Evolutionary conservation across 1,139 yeast species (phyloP).

Genomic region (Yamadazyma sp.): DNA sequence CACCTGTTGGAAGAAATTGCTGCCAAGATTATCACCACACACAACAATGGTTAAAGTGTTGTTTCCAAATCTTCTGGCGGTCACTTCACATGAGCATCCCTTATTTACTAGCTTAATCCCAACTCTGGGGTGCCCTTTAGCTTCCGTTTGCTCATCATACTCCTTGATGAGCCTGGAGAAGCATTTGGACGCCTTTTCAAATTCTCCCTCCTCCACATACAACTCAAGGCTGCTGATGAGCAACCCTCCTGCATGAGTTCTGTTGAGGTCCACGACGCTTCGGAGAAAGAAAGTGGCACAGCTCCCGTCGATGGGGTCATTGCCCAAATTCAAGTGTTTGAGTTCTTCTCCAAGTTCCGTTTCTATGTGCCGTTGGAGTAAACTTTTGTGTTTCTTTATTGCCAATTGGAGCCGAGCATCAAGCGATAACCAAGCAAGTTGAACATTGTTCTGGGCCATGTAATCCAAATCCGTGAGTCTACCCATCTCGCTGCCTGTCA

Average conservation of each 20-base stretch:
- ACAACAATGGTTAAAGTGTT: neutral
- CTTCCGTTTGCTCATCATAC: neutral
- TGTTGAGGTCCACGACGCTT: neutral
- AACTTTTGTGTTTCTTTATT: too few species aligned
- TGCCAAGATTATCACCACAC: neutral
- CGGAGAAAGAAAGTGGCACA: neutral
- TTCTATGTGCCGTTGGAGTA: too few species aligned
- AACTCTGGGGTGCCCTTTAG: neutral
- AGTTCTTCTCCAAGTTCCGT: too few species aligned
- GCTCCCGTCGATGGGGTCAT: neutral
- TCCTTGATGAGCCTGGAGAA: neutral
- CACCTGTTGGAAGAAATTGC: neutral
- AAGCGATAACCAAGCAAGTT: too few species aligned
- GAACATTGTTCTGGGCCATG: too few species aligned
- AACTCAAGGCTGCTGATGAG: neutral
- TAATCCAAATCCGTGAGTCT: too few species aligned
- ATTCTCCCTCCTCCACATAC: neutral
- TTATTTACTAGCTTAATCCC: neutral
- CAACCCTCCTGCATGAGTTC: neutral
- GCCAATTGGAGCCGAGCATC: too few species aligned
- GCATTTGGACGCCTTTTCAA: too few species aligned
- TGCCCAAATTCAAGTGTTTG: too few species aligned
- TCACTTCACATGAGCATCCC: neutral
- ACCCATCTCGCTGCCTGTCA: too few species aligned
- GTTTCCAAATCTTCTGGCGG: neutral